These are phyloP conservation scores for Cytospora chrysosperma DNA, from an alignment of 2,329 filamentous ascomycete species.

Conservation along the genomic window DNA sequence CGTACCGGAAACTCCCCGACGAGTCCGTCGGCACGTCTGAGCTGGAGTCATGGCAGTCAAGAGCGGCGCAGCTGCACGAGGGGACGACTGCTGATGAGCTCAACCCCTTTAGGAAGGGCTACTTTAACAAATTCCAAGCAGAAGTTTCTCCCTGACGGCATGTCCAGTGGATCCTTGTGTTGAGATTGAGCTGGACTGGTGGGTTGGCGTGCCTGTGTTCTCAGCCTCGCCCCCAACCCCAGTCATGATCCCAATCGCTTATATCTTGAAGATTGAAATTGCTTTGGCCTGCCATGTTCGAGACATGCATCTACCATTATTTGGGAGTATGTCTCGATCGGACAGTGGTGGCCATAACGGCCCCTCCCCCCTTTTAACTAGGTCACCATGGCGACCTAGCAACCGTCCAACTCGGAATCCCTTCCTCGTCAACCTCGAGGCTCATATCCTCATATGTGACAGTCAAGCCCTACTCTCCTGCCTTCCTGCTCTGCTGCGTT, in stretches of 20 bases:
- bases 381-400: neutral
- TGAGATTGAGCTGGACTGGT: neutral
- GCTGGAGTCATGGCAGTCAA: constrained; percentile 35
- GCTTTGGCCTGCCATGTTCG: neutral
- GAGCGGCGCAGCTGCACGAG: constrained; percentile 31
- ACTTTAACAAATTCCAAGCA: constrained; percentile 55
- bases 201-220: constrained; percentile 1
- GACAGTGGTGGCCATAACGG: neutral
- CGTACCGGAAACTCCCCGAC: constrained; percentile 72
- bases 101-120: constrained; percentile 59
- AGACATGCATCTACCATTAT: neutral
- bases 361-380: neutral
- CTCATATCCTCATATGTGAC: neutral
- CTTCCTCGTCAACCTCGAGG: neutral
- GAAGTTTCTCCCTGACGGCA: constrained; percentile 23
- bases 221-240: neutral
- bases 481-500: neutral
- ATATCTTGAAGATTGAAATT: neutral
- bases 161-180: neutral
- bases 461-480: neutral
- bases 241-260: neutral
- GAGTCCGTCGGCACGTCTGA: constrained; percentile 48
- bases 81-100: constrained; percentile 58
- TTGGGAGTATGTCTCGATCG: neutral
- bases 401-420: neutral